A percentile compares a stretch with the other conserved stretches of the same genome.
These are phyloP conservation scores for Pyricularia pennisetigena DNA, from an alignment of 2,329 filamentous ascomycete genomes.

Conservation along the genomic window DNA sequence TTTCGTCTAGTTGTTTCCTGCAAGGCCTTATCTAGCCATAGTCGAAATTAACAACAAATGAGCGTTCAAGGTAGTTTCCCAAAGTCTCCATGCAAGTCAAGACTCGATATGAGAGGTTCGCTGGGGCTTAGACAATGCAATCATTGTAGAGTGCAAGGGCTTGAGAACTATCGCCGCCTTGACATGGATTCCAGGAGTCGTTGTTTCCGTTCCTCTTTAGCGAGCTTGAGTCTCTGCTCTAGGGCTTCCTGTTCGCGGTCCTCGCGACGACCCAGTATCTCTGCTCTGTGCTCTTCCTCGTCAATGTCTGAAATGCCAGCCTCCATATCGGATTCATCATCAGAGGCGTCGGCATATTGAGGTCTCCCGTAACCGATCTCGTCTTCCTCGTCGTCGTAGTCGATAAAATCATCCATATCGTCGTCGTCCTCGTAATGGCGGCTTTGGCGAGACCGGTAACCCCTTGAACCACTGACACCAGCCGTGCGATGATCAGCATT, in stretches of 20 bases:
- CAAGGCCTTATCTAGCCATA: background rate
- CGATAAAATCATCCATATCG: slow-evolving; percentile 49
- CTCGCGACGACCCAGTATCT: slow-evolving; percentile 53
- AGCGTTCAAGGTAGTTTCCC: background rate
- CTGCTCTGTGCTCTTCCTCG: slow-evolving; percentile 56
- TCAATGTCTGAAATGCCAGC: slow-evolving; percentile 66
- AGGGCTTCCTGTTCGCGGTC: slow-evolving; percentile 55
- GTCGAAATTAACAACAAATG: background rate
- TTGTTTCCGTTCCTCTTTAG: slow-evolving; percentile 48
- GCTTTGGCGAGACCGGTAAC: slow-evolving; percentile 25
- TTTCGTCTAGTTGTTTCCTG: background rate
- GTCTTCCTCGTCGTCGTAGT: slow-evolving; percentile 51
- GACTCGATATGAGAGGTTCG: background rate
- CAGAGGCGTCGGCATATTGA: slow-evolving; percentile 36
- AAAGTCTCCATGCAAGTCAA: background rate
- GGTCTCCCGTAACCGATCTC: slow-evolving; percentile 21
- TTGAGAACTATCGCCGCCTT: background rate
- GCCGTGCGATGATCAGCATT: slow-evolving; percentile 5
- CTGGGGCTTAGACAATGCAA: background rate
- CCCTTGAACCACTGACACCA: slow-evolving; percentile 10
- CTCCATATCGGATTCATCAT: slow-evolving; percentile 68
- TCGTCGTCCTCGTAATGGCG: slow-evolving; percentile 55
- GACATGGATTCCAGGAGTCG: slow-evolving; percentile 4
- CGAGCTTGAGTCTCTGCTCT: slow-evolving; percentile 49
- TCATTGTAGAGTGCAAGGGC: background rate